Base-by-base conservation (phyloP, 108 stramenopile species). In the Schizochytrium sp. region DNA sequence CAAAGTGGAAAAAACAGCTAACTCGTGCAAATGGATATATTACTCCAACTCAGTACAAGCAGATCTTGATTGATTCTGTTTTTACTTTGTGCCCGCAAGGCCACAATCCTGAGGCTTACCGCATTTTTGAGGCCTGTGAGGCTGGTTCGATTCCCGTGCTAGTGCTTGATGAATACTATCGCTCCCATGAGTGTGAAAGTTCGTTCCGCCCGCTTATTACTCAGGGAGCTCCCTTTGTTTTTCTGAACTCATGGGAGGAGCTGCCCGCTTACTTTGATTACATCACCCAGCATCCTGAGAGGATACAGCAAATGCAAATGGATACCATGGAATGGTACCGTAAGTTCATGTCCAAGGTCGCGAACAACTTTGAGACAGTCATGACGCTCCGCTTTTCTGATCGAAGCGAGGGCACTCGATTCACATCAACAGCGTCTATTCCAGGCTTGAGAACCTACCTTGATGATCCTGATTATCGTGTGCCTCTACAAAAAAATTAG, bases 71-170 rank as follows among this genome's bases (percentile, higher is more conserved):
- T 15, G 73, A 92, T 4, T 90, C 89, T n/a, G 56, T 61, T 19
- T 93, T 93, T 53, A 93, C 93, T 8, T 28, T 93, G 13, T 89
- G 92, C 15, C 93, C 93, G 10, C 61, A 88, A 13, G 93, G 93
- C 46, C 93, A 93, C 89, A 93, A 93, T 76, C 92, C 93, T 8
- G 93, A 93, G 56, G 92, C 91, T 15, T 93, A 92, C 87, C 92
- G 93, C 57, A 46, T 93, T 28, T 93, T 87, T 15, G 93, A 93
- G 72, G 92, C 92, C 19, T 90, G 92, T 0, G 88, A 91, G 57
- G 91, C 92, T 57, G 93, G 93, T 17, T 90, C 89, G 17, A 93
- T 93, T 38, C 93, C 93, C 5, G 72, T 93, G 2, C 19, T 93
- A 4, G 91, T 90, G 3, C 45, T 88, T 19, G 90, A 89, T 42